Conservation (phyloP, 768 basidiomycete species). For the Cystobasidium ongulense region DNA sequence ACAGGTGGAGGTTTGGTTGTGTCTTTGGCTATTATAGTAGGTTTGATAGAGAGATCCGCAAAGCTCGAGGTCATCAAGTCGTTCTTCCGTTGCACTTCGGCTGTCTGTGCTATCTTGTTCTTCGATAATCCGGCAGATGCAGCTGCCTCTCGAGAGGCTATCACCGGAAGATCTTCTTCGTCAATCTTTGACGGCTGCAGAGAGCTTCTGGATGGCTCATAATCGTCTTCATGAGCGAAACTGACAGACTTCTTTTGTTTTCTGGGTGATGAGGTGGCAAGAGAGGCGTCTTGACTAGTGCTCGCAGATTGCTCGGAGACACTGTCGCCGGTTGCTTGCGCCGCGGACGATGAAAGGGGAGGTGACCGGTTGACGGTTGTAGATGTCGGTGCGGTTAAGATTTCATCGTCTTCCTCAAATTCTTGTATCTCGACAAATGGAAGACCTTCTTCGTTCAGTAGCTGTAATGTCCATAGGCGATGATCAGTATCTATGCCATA, state of each 20-base stretch:
- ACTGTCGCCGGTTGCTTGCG: too few relatives aligned
- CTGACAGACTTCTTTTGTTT: background rate
- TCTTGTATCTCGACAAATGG: constrained; percentile 29
- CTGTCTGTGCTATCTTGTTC: background rate
- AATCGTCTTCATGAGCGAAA: background rate
- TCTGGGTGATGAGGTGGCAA: background rate
- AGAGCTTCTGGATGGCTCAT: background rate
- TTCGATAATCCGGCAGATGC: background rate
- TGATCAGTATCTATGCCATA: background rate
- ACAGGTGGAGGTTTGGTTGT: constrained; percentile 25
- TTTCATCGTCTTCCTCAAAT: constrained; percentile 25
- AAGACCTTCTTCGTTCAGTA: constrained; percentile 26
- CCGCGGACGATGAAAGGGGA: background rate
- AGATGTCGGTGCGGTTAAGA: background rate
- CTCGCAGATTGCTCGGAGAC: too few relatives aligned
- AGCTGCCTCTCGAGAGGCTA: constrained; percentile 1
- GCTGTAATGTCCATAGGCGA: background rate
- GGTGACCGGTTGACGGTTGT: background rate
- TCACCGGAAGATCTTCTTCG: constrained; percentile 2
- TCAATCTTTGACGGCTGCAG: background rate
- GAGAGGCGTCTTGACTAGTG: too few relatives aligned
- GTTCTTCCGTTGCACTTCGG: background rate
- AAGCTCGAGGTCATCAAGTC: background rate
- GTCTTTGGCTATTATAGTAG: constrained; percentile 11
- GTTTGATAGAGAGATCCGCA: constrained; percentile 3